phyloP scores from a whole-genome alignment of 1,284 basidiomycete species.

The Hymenochaete sp. region DNA sequence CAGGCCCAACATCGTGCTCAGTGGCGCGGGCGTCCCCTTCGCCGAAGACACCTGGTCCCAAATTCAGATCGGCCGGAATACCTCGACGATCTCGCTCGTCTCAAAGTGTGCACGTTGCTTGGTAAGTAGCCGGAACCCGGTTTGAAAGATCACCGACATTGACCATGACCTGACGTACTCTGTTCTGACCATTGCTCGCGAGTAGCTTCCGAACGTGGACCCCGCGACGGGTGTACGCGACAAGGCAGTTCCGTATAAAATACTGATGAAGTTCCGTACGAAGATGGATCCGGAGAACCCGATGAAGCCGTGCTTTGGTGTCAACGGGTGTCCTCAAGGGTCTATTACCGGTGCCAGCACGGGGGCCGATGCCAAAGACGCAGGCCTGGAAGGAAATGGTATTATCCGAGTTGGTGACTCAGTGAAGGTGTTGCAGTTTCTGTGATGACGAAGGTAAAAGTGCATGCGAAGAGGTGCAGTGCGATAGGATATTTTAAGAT shows the following conservation, averaged over 20 bases:
- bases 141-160: background rate
- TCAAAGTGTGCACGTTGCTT: constrained; percentile 62
- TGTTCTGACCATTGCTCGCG: background rate
- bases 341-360: no score
- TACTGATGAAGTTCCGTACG: constrained; percentile 57
- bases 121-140: constrained; percentile 36
- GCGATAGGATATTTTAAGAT: background rate
- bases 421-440: constrained; percentile 40
- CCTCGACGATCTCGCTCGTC: constrained; percentile 45
- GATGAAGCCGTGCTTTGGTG: constrained; percentile 53
- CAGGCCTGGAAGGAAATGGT: no score
- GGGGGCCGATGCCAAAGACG: no score
- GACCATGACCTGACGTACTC: background rate
- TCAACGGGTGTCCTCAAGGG: constrained; percentile 46
- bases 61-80: constrained; percentile 34
- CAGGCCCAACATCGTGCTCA: constrained; percentile 62
- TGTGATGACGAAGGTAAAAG: background rate
- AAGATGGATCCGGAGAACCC: constrained; percentile 41
- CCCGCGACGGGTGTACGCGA: constrained; percentile 57
- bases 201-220: constrained; percentile 64
- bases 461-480: background rate
- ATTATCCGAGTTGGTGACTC: constrained; percentile 48
- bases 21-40: constrained; percentile 43
- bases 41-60: constrained; percentile 50
- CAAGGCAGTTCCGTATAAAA: constrained; percentile 64